Base-by-base conservation (phyloP, 371 early-diverging fungal genomes). In the Homolaphlyctis polyrhiza region DNA sequence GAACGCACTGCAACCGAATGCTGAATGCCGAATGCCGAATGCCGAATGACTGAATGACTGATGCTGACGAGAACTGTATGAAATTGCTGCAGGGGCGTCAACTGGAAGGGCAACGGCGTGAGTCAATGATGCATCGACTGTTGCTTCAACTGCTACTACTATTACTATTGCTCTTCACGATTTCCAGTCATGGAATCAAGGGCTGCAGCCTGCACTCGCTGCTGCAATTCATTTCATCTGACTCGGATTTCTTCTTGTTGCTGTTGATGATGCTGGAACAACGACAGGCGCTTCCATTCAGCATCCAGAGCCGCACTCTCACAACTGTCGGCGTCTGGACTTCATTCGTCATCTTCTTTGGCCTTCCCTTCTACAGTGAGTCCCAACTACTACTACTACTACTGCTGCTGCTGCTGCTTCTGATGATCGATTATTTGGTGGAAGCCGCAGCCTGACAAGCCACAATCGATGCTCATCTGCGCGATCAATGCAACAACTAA, bases 81-180 rank as follows among this genome's bases (percentile, higher is more conserved):
- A n/a, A n/a, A n/a, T n/a, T n/a, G n/a, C n/a, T 57, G 16, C 52
- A 69, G 71, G 23, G 77, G 77, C 21, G 33, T 25, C 67, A 76
- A 76, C 74, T 73, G 77, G 77, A 55, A 52, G n/a, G 64, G 69
- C 47, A 64, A 70, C 43, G 75, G 75, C 36, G 75, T 74, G 66
- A 49, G 74, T 68, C 29, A 29, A n/a, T n/a, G 3, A 23, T 30
- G 13, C 13, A 14, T 63, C 36, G 27, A 5, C 49, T 54, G n/a
- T 28, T 4, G 14, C 21, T 23, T 52, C 8, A 8, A 52, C 8
- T 8, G 25, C 11, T 11, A 30, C 25, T 52, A 11, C 11, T 52
- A 14, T 52, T n/a, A 11, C 14, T n/a, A 52, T 11, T 52, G 23
- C 27, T 14, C 27, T 13, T 13, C 14, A 14, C 52, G 23, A 25